Percentiles rank a stretch among this genome's conserved stretches.
phyloP scores from a whole-genome alignment of 140 eudicot species.

The Oenanthe javanica region DNA sequence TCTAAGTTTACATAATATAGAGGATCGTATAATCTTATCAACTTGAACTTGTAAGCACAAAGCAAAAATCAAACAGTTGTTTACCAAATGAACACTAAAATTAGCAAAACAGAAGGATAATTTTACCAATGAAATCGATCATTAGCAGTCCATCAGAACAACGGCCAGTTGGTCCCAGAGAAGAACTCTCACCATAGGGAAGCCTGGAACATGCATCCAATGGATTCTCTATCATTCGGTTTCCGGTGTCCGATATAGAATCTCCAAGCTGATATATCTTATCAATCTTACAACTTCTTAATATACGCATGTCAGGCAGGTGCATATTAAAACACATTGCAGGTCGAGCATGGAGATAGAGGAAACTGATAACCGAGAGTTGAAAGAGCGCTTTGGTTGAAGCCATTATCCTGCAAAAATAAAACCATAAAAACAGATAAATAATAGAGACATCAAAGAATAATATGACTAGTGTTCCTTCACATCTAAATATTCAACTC shows the following conservation, averaged over 20 bases:
- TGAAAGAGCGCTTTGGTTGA: neutral
- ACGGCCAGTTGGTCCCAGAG: slow-evolving; percentile 30
- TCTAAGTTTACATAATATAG: too few species aligned
- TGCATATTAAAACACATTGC: neutral
- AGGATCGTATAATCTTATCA: too few species aligned
- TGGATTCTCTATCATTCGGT: neutral
- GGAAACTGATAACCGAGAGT: neutral
- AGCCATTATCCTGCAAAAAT: neutral
- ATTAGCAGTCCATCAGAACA: slow-evolving; percentile 32
- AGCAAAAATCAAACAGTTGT: neutral
- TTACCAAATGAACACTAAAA: neutral
- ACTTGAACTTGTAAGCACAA: neutral
- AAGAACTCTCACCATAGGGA: slow-evolving; percentile 28
- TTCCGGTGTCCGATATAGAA: slow-evolving; percentile 14
- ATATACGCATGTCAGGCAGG: neutral
- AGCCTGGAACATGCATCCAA: slow-evolving; percentile 5
- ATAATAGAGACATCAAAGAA: neutral
- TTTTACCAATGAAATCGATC: slow-evolving; percentile 25
- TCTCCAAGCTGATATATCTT: slow-evolving; percentile 24
- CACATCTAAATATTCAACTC: neutral
- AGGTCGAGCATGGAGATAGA: neutral
- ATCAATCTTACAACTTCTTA: slow-evolving; percentile 2
- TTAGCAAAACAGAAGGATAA: neutral
- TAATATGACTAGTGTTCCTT: neutral
- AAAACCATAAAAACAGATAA: neutral